Base-by-base conservation (phyloP, 2,329 filamentous ascomycete species). In the Neocatenulostroma microsporum region DNA sequence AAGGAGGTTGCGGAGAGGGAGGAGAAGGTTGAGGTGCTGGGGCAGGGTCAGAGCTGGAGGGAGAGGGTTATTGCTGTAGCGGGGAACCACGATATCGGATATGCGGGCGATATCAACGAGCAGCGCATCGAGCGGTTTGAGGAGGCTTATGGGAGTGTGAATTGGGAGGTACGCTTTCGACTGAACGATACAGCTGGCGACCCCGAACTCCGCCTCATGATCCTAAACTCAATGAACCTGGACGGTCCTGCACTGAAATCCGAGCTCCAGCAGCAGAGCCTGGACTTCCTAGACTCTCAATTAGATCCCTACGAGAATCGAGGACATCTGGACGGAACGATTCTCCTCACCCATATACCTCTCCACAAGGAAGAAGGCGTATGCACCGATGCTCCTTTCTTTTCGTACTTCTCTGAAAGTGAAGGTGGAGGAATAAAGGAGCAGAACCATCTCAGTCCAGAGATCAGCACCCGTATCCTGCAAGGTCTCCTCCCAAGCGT, bases 51-150 rank as follows among this genome's bases (percentile, higher is more conserved):
- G 5, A 60, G 62, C 2, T 96, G 91, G 91, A 62, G 70, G n/a
- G 72, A 68, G 26, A 75, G 82, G 37, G 71, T 95, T 45, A 86
- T 98, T 57, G 93, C 94, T 49, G 77, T 96, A 18, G 87, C 80
- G 0, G 91, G 91, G 1, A 98, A 98, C 55, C 91, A 98, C 57
- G 91, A 98, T 60, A 80, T 98, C 54, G 91, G 91, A 21, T 98
- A 98, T 58, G 86, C 88, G 0, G 91, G 91, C 3, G 91, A 98
- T 60, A 72, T 96, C 43, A 86, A 82, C 26, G 64, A 72, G n/a
- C 70, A 77, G 43, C 77, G 87, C 3, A 69, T 95, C 37, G 68
- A 76, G 19, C 76, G 91, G 1, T 98, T 96, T 56, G 87, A 94
- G 62, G 70, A 73, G 15, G 74, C 75, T 2, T 98, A 94, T 64